A percentile compares a stretch with the other conserved stretches of the same genome.
phyloP scores from a whole-genome alignment of 768 basidiomycete genomes.

The Krasilnikovozyma curviuscula region DNA sequence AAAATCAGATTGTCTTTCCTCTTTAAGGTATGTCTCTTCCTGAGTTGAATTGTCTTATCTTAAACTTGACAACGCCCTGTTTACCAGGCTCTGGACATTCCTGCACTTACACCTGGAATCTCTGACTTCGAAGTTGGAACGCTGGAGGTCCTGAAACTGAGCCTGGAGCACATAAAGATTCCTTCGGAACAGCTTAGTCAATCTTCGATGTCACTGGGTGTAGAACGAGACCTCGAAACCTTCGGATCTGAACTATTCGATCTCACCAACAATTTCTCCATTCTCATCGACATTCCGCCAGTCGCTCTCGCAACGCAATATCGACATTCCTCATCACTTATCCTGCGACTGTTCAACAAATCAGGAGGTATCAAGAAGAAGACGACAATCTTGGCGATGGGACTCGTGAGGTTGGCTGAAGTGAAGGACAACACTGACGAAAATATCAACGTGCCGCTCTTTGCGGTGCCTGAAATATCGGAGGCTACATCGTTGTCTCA shows the following conservation, averaged over 20 bases:
- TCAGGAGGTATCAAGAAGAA: conserved; percentile 21
- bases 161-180: conserved; percentile 13
- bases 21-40: not conserved
- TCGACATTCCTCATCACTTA: conserved; percentile 23
- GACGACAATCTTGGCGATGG: conserved; percentile 17
- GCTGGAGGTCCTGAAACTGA: conserved; percentile 17
- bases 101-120: conserved; percentile 22
- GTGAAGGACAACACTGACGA: conserved; percentile 15
- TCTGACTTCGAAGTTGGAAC: conserved; percentile 24
- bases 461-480: conserved; percentile 17
- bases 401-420: conserved; percentile 17
- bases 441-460: conserved; percentile 17
- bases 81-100: conserved; percentile 26
- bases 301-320: conserved; percentile 23
- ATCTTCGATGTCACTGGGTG: conserved; percentile 19
- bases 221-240: conserved; percentile 18
- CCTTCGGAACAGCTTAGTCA: conserved; percentile 8
- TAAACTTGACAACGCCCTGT: conserved; percentile 14
- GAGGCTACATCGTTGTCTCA: conserved; percentile 7
- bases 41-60: conserved; percentile 15
- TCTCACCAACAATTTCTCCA: not conserved
- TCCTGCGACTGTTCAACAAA: conserved; percentile 18
- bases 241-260: conserved; percentile 4
- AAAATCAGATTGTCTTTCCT: not conserved
- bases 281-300: conserved; percentile 11